Evolutionary conservation across 148 eudicot genomes (phyloP).

Genomic region (Arbutus unedo): DNA sequence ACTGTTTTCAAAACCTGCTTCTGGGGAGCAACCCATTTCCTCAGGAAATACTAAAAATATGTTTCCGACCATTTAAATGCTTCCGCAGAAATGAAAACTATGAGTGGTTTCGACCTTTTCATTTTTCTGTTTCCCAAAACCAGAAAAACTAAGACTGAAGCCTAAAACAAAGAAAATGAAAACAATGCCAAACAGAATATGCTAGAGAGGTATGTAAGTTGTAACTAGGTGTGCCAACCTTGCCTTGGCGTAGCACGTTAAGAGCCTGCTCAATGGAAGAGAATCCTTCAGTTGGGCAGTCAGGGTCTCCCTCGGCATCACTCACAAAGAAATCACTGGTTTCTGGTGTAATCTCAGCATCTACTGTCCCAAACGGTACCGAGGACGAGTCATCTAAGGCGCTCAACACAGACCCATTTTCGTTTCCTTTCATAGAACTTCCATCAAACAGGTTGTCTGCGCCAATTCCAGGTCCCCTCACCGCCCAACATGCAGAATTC

Average conservation of each 20-base stretch:
- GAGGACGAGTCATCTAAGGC: slow-evolving; percentile 27
- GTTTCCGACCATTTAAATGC: not conserved
- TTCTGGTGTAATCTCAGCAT: slow-evolving; percentile 73
- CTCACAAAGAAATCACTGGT: slow-evolving; percentile 81
- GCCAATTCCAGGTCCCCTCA: slow-evolving; percentile 27
- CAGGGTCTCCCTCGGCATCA: slow-evolving; percentile 97
- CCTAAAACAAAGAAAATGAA: not conserved
- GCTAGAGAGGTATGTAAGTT: not conserved
- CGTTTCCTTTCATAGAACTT: slow-evolving; percentile 15
- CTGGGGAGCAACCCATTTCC: not conserved
- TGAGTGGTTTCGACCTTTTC: not conserved
- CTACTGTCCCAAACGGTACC: slow-evolving; percentile 43
- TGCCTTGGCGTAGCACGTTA: slow-evolving; percentile 50
- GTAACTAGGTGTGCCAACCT: slow-evolving; percentile 38
- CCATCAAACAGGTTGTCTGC: slow-evolving; percentile 30
- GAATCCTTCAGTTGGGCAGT: slow-evolving; percentile 76
- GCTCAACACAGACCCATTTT: slow-evolving; percentile 34
- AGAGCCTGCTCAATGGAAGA: slow-evolving; percentile 77
- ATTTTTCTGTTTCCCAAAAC: not conserved
- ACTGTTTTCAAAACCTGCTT: not conserved
- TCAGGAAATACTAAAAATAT: too few species aligned
- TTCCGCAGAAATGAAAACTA: not conserved
- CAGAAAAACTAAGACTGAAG: not conserved
- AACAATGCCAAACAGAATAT: not conserved
- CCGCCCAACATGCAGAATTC: slow-evolving; percentile 45